Percentiles rank a stretch among this genome's conserved stretches.
Conservation (phyloP, 768 basidiomycete genomes). For the Rhodotorula toruloides region DNA sequence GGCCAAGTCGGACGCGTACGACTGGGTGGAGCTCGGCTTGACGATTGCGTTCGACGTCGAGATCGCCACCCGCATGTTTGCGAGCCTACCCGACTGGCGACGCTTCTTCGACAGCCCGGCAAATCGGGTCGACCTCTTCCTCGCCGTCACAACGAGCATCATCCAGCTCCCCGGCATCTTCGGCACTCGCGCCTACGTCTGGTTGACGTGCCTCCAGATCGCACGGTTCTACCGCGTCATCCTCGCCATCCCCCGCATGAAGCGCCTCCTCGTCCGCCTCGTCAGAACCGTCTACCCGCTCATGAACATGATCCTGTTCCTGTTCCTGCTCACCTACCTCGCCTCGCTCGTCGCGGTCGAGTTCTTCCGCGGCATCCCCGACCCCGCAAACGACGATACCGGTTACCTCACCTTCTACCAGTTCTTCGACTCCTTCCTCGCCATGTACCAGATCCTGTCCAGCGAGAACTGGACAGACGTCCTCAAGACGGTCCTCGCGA, state of each 20-base stretch:
- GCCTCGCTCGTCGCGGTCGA: slow-evolving; percentile 77
- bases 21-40: slow-evolving; percentile 58
- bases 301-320: slow-evolving; percentile 83
- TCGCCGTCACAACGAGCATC: slow-evolving; percentile 68
- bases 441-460: slow-evolving; percentile 80
- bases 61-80: slow-evolving; percentile 67
- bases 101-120: slow-evolving; percentile 57
- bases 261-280: slow-evolving; percentile 58
- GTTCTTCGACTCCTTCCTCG: slow-evolving; percentile 77
- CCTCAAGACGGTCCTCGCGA: slow-evolving; percentile 58
- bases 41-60: slow-evolving; percentile 84
- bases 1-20: slow-evolving; percentile 43
- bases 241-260: slow-evolving; percentile 82
- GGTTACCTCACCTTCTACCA: slow-evolving; percentile 67
- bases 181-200: slow-evolving; percentile 63
- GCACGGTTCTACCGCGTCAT: slow-evolving; percentile 78
- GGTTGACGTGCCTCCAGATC: slow-evolving; percentile 85
- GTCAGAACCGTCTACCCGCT: slow-evolving; percentile 90
- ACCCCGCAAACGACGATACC: slow-evolving; percentile 45
- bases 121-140: slow-evolving; percentile 70
- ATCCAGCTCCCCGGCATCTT: slow-evolving; percentile 79
- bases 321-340: slow-evolving; percentile 78
- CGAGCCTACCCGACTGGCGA: slow-evolving; percentile 69
- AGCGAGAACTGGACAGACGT: slow-evolving; percentile 91
- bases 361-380: slow-evolving; percentile 67